Conservation (phyloP, 2,329 filamentous ascomycete genomes). For the Emergomyces orientalis region DNA sequence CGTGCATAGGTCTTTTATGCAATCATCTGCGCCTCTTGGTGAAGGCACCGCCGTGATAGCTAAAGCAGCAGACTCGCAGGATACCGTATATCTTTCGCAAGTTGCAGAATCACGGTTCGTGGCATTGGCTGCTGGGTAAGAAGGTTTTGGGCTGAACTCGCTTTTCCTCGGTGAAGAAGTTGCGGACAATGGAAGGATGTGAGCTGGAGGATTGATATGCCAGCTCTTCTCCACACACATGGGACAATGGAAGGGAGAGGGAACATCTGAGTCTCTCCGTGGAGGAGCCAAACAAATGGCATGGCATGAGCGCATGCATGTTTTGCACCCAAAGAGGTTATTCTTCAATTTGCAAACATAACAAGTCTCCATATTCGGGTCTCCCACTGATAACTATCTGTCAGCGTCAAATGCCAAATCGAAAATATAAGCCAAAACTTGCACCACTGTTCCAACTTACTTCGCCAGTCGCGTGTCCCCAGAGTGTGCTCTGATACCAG, state of each 20-base stretch:
- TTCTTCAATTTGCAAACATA: slow-evolving; percentile 3
- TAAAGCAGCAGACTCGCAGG: not conserved
- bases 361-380: slow-evolving; percentile 2
- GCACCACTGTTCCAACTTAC: not conserved
- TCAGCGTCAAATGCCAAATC: not conserved
- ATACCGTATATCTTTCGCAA: not conserved
- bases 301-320: slow-evolving; percentile 6
- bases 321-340: slow-evolving; percentile 2
- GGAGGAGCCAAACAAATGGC: not conserved
- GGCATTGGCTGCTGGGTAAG: not conserved
- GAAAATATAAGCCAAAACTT: not conserved
- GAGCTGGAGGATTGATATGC: not conserved
- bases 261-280: not conserved
- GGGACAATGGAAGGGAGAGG: not conserved
- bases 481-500: not conserved
- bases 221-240: not conserved
- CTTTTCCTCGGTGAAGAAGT: not conserved
- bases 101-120: not conserved
- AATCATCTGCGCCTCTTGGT: not conserved
- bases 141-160: not conserved
- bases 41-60: not conserved
- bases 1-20: not conserved
- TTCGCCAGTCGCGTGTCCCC: not conserved
- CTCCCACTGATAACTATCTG: not conserved
- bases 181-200: not conserved